Conservation (phyloP, 225 moss, liverwort and hornwort species). For the Takakia lepidozioides region DNA sequence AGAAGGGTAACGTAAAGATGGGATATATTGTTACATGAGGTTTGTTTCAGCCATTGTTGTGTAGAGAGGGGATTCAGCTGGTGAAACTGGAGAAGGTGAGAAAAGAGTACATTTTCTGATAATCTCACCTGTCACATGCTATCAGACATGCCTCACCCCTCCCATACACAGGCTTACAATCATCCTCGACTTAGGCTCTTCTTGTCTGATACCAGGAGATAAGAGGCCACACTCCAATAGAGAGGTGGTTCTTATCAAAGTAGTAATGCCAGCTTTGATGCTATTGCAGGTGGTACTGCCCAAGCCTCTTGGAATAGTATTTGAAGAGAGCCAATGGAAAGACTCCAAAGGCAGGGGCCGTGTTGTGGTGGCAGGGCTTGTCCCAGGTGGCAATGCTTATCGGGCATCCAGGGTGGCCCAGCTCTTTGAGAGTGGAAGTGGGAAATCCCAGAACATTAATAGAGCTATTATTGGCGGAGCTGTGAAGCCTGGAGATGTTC, state of each 20-base stretch:
- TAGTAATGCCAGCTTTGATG: background rate
- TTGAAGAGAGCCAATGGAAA: conserved; percentile 44
- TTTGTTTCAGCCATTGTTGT: background rate
- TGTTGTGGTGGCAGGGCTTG: conserved; percentile 55
- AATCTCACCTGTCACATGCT: too few relatives aligned
- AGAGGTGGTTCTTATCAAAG: background rate
- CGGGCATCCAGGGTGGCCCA: conserved; percentile 58
- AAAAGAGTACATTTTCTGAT: too few relatives aligned
- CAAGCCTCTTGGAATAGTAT: conserved; percentile 64
- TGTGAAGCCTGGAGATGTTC: conserved; percentile 58
- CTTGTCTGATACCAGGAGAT: too few relatives aligned
- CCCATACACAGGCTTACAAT: too few relatives aligned
- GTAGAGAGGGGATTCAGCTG: background rate
- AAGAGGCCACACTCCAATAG: background rate
- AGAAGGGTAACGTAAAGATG: too few relatives aligned
- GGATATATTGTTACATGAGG: too few relatives aligned
- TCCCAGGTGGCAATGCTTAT: conserved; percentile 59
- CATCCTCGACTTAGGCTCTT: too few relatives aligned
- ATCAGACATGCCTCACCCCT: too few relatives aligned
- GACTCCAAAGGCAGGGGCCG: conserved; percentile 44
- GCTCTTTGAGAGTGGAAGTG: conserved; percentile 36
- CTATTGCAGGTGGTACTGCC: conserved; percentile 54
- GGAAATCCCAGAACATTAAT: conserved; percentile 6
- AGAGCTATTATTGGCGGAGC: conserved; percentile 38
- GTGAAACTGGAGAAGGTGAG: too few relatives aligned